Evolutionary conservation across 306 rosid genomes (phyloP).

Genomic region (Pueraria montana): DNA sequence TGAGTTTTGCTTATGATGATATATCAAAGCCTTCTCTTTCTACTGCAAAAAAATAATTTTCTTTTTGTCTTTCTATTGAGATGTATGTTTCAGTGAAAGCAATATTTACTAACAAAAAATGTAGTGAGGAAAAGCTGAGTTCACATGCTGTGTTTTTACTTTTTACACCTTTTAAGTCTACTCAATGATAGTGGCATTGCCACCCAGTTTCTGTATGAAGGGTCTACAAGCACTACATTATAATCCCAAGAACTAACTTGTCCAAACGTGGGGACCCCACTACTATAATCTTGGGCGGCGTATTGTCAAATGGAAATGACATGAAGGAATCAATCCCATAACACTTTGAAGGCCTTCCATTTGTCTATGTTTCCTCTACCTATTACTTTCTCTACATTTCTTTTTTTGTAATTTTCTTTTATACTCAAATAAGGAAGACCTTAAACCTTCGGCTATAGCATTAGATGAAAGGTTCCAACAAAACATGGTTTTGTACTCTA

Average conservation of each 20-base stretch:
- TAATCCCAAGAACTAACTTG: constrained; percentile 19
- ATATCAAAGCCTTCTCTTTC: constrained; percentile 19
- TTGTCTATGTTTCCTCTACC: constrained; percentile 38
- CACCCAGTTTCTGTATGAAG: neutral
- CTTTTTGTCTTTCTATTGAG: constrained; percentile 27
- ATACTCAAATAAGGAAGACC: neutral
- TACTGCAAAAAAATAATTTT: neutral
- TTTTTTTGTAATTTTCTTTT: neutral
- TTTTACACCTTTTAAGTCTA: neutral
- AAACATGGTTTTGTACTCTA: constrained; percentile 30
- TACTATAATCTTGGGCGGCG: constrained; percentile 3
- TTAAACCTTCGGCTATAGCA: constrained; percentile 27
- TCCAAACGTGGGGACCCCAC: constrained; percentile 35
- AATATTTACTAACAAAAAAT: constrained; percentile 9
- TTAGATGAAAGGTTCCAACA: constrained; percentile 28
- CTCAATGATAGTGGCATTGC: constrained; percentile 7
- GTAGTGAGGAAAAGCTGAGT: constrained; percentile 12
- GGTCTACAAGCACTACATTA: constrained; percentile 8
- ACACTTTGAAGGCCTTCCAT: constrained; percentile 33
- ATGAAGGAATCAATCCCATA: constrained; percentile 41
- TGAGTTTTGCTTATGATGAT: neutral
- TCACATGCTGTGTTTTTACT: constrained; percentile 52
- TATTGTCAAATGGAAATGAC: constrained; percentile 43
- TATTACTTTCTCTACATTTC: neutral
- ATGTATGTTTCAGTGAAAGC: neutral